Base-by-base conservation (phyloP, 2,329 filamentous ascomycete genomes). In the Talaromyces pinophilus region DNA sequence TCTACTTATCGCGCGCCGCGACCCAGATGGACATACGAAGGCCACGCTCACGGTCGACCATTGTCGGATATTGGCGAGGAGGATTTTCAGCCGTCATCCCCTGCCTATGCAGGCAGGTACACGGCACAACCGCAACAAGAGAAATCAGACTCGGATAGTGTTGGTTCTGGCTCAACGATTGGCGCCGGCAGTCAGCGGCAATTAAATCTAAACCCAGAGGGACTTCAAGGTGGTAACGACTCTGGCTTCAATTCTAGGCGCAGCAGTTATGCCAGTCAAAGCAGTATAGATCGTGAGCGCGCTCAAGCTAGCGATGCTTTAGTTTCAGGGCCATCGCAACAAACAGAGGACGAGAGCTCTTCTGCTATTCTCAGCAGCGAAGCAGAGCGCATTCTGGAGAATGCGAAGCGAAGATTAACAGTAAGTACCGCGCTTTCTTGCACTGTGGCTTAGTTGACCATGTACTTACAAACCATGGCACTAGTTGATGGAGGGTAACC, bases 401-500 rank as follows among this genome's bases (percentile, higher is more conserved):
- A 96, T 79, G 94, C 94, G 38, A 97, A 97, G 81, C 90, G 88
- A 76, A 86, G 93, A 71, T 83, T 98, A 68, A 95, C 92, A 75
- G 92, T 96, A 84, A 77, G 91, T 80, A 44, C 7, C 44, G 19
- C 52, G 30, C 10, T 59, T 59, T 48, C 28, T 17, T 8, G n/a
- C 22, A 35, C 54, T 22, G 11, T 22, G 10, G 17, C 35, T 11
- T 19, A 2, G 15, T 48, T 40, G 11, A 40, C 38, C 35, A 44
- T 50, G 55, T 57, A 50, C 48, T 52, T 17, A 33, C 33, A 22
- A 59, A 65, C 40, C 6, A 38, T 33, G 17, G 35, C 44, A 60
- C 25, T 76, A 96, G 92, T 91, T 92, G 38, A 97, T 97, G 93
- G 94, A 97, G 79, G 92, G 90, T 44, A 97, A 97, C 72, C 83